Evolutionary conservation across 345 rosid species (phyloP), one percentile per base, ranked within the genome.

Genomic region (Hypericum androsaemum): DNA sequence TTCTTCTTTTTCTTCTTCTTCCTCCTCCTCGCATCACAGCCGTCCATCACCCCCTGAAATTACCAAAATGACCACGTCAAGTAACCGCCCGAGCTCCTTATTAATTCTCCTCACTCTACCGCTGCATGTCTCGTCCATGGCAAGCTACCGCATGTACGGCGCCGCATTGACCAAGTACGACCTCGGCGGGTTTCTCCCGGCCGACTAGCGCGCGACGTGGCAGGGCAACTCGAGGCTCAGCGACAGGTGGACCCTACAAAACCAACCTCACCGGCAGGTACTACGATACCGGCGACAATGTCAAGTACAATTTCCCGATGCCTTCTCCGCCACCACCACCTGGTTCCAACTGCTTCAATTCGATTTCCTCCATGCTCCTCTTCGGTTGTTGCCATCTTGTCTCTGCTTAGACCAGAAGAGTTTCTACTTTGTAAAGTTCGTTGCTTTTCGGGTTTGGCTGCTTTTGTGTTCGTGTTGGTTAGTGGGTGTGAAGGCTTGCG

Each of bases 261-360:
- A 7, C 7, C 49, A 15, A 46, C 49, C 49, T 46, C 13, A 12
- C 49, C 49, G 49, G 49, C 49, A 15, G 49, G 0, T 46, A 46
- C 49, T 46, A 46, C 49, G 49, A 46, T 15, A 15, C 49, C 49
- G 49, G 49, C 49, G 49, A 46, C 49, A 46, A 46, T 28, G 49
- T 46, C 17, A 46, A 46, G 49, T 46, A 13, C 49, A 28, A 28
- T 0, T 46, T 46, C 22, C 49, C 49, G 8, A 16, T 46, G 22
- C 49, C 7, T 46, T 46, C 49, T 13, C 49, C 49, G n/a, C 49
- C 49, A 46, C 49, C n/a, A n/a, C n/a, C n/a, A n/a, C n/a, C n/a
- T n/a, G n/a, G n/a, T n/a, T n/a, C n/a, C n/a, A n/a, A n/a, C n/a
- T n/a, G n/a, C n/a, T n/a, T n/a, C n/a, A n/a, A n/a, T n/a, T n/a